Evolutionary conservation across 2,329 filamentous ascomycete species (phyloP).

Genomic region (Davidsoniella eucalypti): DNA sequence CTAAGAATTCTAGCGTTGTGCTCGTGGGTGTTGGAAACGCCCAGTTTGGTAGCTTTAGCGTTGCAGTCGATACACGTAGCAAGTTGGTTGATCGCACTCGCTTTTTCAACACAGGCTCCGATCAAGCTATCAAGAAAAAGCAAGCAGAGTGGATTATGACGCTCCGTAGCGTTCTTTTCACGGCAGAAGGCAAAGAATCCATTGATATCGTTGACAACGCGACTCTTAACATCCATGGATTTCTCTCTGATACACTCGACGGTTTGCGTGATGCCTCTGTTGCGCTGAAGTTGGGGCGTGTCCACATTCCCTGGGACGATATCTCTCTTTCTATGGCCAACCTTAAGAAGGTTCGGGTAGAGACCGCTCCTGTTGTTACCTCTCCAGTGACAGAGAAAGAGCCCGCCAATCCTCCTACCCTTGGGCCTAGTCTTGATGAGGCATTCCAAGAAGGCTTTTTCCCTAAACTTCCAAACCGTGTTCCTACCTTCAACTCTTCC

Average conservation of each 20-base stretch:
- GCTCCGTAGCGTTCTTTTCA: slow-evolving; percentile 74
- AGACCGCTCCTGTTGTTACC: neutral
- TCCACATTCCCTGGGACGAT: slow-evolving; percentile 86
- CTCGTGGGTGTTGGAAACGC: slow-evolving; percentile 69
- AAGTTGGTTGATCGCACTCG: slow-evolving; percentile 85
- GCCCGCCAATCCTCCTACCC: neutral
- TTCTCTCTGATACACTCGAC: slow-evolving; percentile 69
- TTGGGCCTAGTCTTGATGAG: slow-evolving; percentile 3
- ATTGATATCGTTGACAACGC: slow-evolving; percentile 79
- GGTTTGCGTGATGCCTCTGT: slow-evolving; percentile 82
- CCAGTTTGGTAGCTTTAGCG: slow-evolving; percentile 67
- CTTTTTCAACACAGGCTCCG: slow-evolving; percentile 51
- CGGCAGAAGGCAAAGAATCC: slow-evolving; percentile 66
- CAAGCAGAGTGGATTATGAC: slow-evolving; percentile 93
- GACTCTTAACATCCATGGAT: slow-evolving; percentile 78
- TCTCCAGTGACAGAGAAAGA: neutral
- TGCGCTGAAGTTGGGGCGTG: slow-evolving; percentile 73
- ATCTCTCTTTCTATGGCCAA: slow-evolving; percentile 56
- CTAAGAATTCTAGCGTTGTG: slow-evolving; percentile 60
- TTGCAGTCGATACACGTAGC: slow-evolving; percentile 77
- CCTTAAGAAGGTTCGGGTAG: slow-evolving; percentile 48
- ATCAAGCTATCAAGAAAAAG: slow-evolving; percentile 35
- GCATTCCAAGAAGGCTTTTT: slow-evolving; percentile 23
- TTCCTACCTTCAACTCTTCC: slow-evolving; percentile 10
- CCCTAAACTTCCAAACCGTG: slow-evolving; percentile 5